Evolutionary conservation across 2,329 filamentous ascomycete genomes (phyloP), one percentile per base, ranked within the genome.

Genomic region (Fusarium tupiense): DNA sequence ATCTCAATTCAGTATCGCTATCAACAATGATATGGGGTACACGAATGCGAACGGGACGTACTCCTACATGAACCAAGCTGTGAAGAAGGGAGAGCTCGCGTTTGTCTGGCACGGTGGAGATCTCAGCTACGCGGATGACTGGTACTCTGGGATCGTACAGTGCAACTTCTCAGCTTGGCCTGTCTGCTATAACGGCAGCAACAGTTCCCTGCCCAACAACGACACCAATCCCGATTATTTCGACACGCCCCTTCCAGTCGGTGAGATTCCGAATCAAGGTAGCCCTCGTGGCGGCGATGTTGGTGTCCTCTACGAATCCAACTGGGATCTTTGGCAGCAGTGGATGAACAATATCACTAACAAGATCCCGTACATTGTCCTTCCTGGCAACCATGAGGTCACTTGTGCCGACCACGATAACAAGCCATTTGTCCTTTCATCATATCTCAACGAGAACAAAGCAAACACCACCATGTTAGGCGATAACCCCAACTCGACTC

Each of bases 271-370:
- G 0, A 64, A 22, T 14, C 59, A 40, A 26, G 63, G 63, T 0
- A 64, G 63, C 5, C 63, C 63, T 29, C 63, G 63, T 9, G 59
- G 59, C 0, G 63, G 63, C 8, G 63, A 65, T 1, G 4, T 54
- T 0, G 33, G 59, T 0, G 63, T 65, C 6, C 63, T 65, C 12
- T 65, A 65, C 1, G 63, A 64, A 8, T 64, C 59, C 1, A 65
- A 65, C 7, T 65, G 63, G 63, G 63, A 64, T 24, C 59, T 65
- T 6, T 65, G 63, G 63, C 63, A 65, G 8, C 63, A 65, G 26
- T 64, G 63, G 59, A 63, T 65, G 40, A 65, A 65, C 2, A 41
- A 24, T 0, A 64, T 65, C 8, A 65, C 63, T 0, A 35, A 9
- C 2, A 64, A 47, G 11, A 24, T 65, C 8, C 63, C 63, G 0